Percentiles rank a stretch among this genome's conserved stretches.
These are phyloP conservation scores for Fusarium pininemorale DNA, from an alignment of 2,329 filamentous ascomycete genomes.

Conservation along the genomic window DNA sequence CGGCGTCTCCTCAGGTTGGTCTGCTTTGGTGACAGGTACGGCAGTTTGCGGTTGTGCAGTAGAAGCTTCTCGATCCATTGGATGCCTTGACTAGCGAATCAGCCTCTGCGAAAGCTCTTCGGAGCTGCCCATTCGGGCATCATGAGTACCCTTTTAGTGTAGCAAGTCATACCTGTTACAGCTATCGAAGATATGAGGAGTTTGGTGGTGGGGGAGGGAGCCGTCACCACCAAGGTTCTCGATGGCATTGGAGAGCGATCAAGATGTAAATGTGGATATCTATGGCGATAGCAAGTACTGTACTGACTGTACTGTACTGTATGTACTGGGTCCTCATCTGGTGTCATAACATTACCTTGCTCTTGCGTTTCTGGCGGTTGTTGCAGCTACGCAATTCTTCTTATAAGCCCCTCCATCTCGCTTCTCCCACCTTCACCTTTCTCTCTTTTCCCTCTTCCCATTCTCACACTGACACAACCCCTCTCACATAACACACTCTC, in stretches of 20 bases:
- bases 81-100: not conserved
- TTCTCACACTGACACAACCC: not conserved
- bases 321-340: not conserved
- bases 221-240: conserved; percentile 33
- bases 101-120: conserved; percentile 1
- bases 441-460: not conserved
- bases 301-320: not conserved
- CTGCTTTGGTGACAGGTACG: conserved; percentile 9
- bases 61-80: conserved; percentile 30
- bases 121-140: conserved; percentile 23
- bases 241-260: not conserved
- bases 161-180: not conserved
- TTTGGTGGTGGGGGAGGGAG: conserved; percentile 1
- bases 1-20: not conserved
- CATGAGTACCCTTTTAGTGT: not conserved
- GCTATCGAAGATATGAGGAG: not conserved
- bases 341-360: conserved; percentile 1
- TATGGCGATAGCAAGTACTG: not conserved
- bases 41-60: not conserved
- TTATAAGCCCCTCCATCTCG: conserved; percentile 19
- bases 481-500: not conserved
- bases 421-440: not conserved
- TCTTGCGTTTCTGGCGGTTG: conserved; percentile 1
- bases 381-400: not conserved
- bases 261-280: not conserved